Evolutionary conservation across 1,284 basidiomycete genomes (phyloP), one percentile per base, ranked within the genome.

Genomic region (Cystobasidium sp.): DNA sequence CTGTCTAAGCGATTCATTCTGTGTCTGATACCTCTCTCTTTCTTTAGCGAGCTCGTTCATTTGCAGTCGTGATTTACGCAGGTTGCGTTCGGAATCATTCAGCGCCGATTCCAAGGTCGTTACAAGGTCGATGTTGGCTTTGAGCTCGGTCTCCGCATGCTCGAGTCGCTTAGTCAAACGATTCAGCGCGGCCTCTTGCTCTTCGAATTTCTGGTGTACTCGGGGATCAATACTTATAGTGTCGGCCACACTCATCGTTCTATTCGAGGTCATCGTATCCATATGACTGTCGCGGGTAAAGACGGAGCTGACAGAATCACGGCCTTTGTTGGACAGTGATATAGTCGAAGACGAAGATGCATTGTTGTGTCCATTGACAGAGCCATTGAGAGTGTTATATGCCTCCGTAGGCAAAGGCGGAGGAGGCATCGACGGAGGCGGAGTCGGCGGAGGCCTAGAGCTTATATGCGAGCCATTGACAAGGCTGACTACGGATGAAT

Each of bases 121-220:
- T 76, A 94, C 92, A 71, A 95, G 87, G 81, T 96, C 92, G 86
- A 94, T 93, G 81, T 95, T 93, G 65, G 91, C 90, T 79, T 94
- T 91, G 75, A 96, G 85, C 82, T 96, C 93, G 76, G 87, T 88
- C 83, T 96, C 93, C 81, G 93, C 94, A 82, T 95, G 93, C 43
- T 88, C 88, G 68, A 97, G 83, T 83, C 94, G 93, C 83, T 94
- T 93, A 83, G 93, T 93, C 72, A 97, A 87, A 16, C 67, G 56
- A 20, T 74, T 16, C 7, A 80, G 78, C 46, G 91, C 92, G 63
- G 86, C 87, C 78, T 93, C 91, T 80, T 92, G 91, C 83, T 94
- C 92, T 39, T 89, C 90, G 59, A 93, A 85, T 66, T 88, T 88
- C 64, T 82, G 84, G 2, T 83, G 78, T 3, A 88, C 66, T 80